Conservation (phyloP, 139 green algal genomes). For the Chlamydomonas schloesseri region DNA sequence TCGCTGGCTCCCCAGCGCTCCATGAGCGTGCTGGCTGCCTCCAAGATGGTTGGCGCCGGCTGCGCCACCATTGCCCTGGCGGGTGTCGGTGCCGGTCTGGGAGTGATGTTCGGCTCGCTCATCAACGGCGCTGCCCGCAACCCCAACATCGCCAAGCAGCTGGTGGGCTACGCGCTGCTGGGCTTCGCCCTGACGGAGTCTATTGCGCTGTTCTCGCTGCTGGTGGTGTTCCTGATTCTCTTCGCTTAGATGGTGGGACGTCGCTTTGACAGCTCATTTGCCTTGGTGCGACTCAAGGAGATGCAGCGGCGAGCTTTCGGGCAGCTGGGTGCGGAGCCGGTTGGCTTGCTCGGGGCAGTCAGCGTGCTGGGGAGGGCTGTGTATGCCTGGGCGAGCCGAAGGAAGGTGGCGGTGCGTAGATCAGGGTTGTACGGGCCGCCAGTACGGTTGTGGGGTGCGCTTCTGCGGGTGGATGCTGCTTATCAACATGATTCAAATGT, state of each 20-base stretch:
- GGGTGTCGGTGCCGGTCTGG: constrained; percentile 80
- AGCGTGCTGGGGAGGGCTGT: too few relatives aligned
- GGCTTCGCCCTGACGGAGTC: constrained; percentile 83
- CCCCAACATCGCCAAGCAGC: constrained; percentile 79
- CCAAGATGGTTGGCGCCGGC: constrained; percentile 83
- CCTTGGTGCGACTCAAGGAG: too few relatives aligned
- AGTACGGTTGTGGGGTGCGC: too few relatives aligned
- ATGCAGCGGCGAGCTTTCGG: too few relatives aligned
- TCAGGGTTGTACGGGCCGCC: too few relatives aligned
- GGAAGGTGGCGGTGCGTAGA: too few relatives aligned
- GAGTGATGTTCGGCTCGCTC: constrained; percentile 84
- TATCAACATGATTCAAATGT: too few relatives aligned
- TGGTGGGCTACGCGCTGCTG: constrained; percentile 84
- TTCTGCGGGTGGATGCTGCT: too few relatives aligned
- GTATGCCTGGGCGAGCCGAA: too few relatives aligned
- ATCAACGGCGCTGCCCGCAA: constrained; percentile 85
- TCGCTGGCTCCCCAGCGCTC: constrained; percentile 43
- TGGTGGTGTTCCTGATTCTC: constrained; percentile 82
- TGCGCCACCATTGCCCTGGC: constrained; percentile 82
- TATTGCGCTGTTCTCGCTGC: constrained; percentile 82
- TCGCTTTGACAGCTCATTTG: too few relatives aligned
- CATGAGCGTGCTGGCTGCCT: constrained; percentile 67
- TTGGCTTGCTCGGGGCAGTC: too few relatives aligned
- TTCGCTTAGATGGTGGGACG: constrained; percentile 63
- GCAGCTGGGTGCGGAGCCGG: too few relatives aligned